Evolutionary conservation across 805 yeast genomes (phyloP), one percentile per base, ranked within the genome.

Genomic region (Komagataella pseudopastoris): DNA sequence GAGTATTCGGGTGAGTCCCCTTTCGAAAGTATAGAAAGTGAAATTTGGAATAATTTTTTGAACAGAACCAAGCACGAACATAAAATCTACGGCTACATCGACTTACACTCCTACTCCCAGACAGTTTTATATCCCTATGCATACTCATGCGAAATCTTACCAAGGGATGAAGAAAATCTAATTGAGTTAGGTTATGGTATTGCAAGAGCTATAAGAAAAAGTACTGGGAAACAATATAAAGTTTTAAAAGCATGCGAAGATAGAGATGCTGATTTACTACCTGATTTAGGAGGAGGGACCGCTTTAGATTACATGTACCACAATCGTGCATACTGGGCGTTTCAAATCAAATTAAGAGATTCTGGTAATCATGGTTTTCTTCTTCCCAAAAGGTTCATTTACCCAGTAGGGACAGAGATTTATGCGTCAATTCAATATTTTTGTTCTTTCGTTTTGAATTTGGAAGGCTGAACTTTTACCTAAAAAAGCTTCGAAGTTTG

Each of bases 271-370:
- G 93, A 86, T 63, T 62, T 85, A 53, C 61, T 78, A 10, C 90
- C 93, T 1, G 85, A 83, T 17, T 67, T 83, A 63, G 93, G 93
- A 2, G 75, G 89, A 4, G 96, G 96, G 2, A 77, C 88, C 2
- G 83, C 87, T 1, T 70, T 88, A 58, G 96, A 88, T 60, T 88
- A 74, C 62, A 84, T 87, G 91, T 88, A 87, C 60, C 88, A 85
- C 64, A 78, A 81, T 59, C 76, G 81, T 53, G 93, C 93, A 0
- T 78, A 72, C 58, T 86, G 90, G 89, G 95, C 95, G 1, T 83
- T 82, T 65, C 95, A 86, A 59, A 68, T 88, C 53, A 86, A 88
- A 65, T 69, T 88, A 51, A 74, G 96, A 59, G 96, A 88, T 61
- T 77, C 84, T 17, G 95, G 96, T 0, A 74, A 78, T 49, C 90